Base-by-base conservation (phyloP, 768 basidiomycete genomes). In the Naematelia aurantialba region DNA sequence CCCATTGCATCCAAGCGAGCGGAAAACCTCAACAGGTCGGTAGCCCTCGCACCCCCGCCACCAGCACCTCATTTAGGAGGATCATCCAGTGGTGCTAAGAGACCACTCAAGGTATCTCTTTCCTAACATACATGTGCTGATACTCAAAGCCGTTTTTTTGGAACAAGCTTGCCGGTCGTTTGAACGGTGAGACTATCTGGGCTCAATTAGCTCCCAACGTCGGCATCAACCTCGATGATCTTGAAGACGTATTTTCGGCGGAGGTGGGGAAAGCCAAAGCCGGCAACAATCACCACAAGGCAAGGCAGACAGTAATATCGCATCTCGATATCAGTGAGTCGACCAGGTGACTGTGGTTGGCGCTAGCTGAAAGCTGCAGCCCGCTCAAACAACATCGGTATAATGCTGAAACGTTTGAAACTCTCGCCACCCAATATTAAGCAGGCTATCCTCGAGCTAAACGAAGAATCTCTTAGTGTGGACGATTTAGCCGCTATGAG, bases 351-450 rank as follows among this genome's bases (percentile, higher is more conserved):
- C 1, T 25, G 2, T 3, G 25, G n/a, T 21, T 21, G n/a, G n/a
- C n/a, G n/a, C n/a, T n/a, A n/a, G n/a, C n/a, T n/a, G n/a, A n/a
- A n/a, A n/a, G n/a, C n/a, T n/a, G n/a, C n/a, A 75, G 74, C 84
- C 14, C 81, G 89, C 14, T 89, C 92, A 1, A 89, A 90, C 64
- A 89, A 93, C 67, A 81, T 92, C 64, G 89, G 85, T 1, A 92
- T 94, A 64, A 89, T 94, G 87, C 79, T 97, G 1, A 84, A 85
- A 1, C 81, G 85, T 12, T 85, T 93, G 59, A 87, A 87, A 74
- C 74, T 87, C 52, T 79, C 81, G 3, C 82, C 85, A 39, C 72
- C 82, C 1, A 83, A 84, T 12, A 88, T 96, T 63, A 81, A 85
- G n/a, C 81, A 79, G 45, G 87, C 89, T 0, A 74, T 94, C 3